Evolutionary conservation across 306 rosid species (phyloP), one percentile per base, ranked within the genome.

Genomic region (Senna tora): DNA sequence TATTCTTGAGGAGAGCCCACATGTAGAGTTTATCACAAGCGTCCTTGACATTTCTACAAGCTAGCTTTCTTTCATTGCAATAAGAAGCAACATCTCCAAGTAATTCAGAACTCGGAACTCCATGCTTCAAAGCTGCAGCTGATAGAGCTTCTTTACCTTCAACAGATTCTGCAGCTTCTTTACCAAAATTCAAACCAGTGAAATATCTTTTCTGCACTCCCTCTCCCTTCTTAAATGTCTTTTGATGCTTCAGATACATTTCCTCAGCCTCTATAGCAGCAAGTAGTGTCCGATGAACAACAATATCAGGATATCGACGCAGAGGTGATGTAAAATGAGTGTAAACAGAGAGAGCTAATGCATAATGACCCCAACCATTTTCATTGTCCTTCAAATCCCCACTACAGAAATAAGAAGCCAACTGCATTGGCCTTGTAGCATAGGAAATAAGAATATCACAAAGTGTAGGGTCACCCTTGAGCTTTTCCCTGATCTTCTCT

Each of bases 241-340:
- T 73, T 66, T 11, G 81, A 46, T 66, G 81, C 81, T 87, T 81
- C 73, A 81, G 52, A 78, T 77, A 90, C 60, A 75, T 45, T 74
- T 85, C 84, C 86, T 93, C 97, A 20, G 96, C 98, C 75, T 93
- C 98, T 65, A 93, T 38, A 53, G 68, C 75, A 14, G 94, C 93
- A 59, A 91, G 92, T 51, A 93, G 86, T 12, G 79, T 85, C 67
- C 97, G 90, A 73, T 93, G 97, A 56, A 93, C 92, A 51, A 93
- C 67, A 67, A 93, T 88, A 89, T 93, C 97, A 16, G 97, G 86
- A 86, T 90, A 93, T 25, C 94, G 86, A 7, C 94, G 96, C 63
- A 93, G 72, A 41, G 97, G 97, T 36, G 96, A 88, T 15, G 96
- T 93, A 77, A 93, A 90, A 82, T 93, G 98, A 67, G 97, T 90